These are phyloP conservation scores for Trichoderma sp. DNA, from an alignment of 2,329 filamentous ascomycete genomes.

Conservation along the genomic window DNA sequence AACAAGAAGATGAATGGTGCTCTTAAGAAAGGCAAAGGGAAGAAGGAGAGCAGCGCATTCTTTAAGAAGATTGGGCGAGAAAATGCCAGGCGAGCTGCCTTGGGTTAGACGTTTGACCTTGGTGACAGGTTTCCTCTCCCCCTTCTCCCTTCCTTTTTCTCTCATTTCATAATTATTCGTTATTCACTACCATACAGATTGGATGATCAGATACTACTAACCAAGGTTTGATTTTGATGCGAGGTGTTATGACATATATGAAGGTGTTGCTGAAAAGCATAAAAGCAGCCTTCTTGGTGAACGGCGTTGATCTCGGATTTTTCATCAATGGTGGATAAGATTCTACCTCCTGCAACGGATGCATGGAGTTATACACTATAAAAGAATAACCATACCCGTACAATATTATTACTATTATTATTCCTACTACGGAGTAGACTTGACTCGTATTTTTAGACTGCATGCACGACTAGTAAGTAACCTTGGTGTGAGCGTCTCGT, in stretches of 20 bases:
- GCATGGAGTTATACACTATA: not conserved
- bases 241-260: not conserved
- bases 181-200: not conserved
- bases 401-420: not conserved
- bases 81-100: slow-evolving; percentile 37
- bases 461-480: not conserved
- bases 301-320: not conserved
- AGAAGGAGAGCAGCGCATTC: slow-evolving; percentile 41
- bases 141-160: not conserved
- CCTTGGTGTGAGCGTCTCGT: slow-evolving; percentile 3
- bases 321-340: not conserved
- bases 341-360: not conserved
- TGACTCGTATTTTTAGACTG: not conserved
- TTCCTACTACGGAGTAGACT: too few species aligned
- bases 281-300: not conserved
- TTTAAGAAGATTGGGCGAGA: slow-evolving; percentile 46
- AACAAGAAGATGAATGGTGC: slow-evolving; percentile 65
- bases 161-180: not conserved
- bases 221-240: not conserved
- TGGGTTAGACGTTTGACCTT: not conserved
- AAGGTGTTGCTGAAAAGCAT: not conserved
- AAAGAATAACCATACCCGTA: not conserved
- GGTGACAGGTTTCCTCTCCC: not conserved
- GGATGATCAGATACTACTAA: not conserved
- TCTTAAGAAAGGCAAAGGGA: slow-evolving; percentile 38